Evolutionary conservation across 176 grass and related monocot species (phyloP).

Genomic region (Eleusine indica): DNA sequence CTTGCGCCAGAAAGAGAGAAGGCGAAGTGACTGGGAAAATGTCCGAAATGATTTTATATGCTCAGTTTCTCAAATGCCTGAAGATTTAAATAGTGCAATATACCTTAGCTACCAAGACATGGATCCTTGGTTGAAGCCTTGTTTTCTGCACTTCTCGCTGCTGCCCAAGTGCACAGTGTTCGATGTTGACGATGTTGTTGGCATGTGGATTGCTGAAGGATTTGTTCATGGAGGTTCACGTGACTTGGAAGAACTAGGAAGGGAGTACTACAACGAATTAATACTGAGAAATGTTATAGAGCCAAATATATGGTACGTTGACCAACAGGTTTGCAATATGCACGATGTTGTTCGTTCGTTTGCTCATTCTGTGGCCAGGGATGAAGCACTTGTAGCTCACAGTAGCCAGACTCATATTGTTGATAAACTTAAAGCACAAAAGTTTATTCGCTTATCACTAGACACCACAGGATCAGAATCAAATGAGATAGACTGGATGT

Average conservation of each 20-base stretch:
- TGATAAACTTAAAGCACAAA: neutral
- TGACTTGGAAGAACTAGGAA: constrained; percentile 3
- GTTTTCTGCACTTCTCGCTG: constrained; percentile 44
- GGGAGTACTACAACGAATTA: constrained; percentile 18
- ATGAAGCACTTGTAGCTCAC: neutral
- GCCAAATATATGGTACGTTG: accelerated
- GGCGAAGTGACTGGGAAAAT: neutral
- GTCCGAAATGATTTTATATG: constrained; percentile 4
- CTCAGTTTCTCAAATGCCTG: neutral
- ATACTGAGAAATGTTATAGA: constrained; percentile 38
- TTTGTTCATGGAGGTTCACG: neutral
- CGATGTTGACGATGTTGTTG: accelerated
- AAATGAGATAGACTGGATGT: neutral
- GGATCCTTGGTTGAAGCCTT: neutral
- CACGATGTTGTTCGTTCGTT: constrained; percentile 47
- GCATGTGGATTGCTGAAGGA: constrained; percentile 42
- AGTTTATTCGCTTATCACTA: neutral
- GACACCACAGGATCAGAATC: neutral
- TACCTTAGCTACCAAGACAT: constrained; percentile 35
- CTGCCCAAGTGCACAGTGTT: neutral
- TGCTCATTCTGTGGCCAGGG: constrained; percentile 22
- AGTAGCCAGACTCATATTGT: neutral
- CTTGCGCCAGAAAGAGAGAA: neutral
- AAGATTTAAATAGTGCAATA: constrained; percentile 27
- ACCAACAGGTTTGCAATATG: neutral